Evolutionary conservation across 73 alveolate genomes (phyloP).

Genomic region (Symbiodinium pilosum): DNA sequence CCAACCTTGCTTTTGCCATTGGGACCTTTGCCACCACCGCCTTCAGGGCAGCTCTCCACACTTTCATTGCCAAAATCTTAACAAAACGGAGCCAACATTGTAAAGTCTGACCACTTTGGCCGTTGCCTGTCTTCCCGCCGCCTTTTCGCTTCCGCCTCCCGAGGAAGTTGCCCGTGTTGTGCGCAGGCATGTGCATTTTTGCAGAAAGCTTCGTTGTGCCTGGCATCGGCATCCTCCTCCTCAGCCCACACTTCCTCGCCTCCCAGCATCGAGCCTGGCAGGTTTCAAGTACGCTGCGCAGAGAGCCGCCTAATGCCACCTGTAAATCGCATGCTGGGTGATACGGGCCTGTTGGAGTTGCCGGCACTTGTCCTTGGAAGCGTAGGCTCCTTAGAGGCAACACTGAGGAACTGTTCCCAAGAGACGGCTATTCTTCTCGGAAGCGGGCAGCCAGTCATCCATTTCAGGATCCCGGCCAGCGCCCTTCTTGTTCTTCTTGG

Average conservation of each 20-base stretch:
- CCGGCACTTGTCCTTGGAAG: not conserved
- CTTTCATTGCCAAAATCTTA: too few species aligned
- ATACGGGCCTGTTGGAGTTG: not conserved
- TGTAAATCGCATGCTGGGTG: not conserved
- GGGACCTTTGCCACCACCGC: too few species aligned
- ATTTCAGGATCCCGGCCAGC: slow-evolving; percentile 14
- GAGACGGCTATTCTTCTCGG: not conserved
- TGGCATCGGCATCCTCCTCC: not conserved
- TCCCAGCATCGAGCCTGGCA: too few species aligned
- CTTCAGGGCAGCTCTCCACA: too few species aligned
- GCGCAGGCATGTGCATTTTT: too few species aligned
- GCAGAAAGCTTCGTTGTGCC: too few species aligned
- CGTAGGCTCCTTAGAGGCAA: not conserved
- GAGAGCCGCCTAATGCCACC: not conserved
- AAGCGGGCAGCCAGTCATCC: slow-evolving; percentile 30
- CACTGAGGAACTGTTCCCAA: too few species aligned
- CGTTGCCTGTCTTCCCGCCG: not conserved
- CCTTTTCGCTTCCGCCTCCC: slow-evolving; percentile 28
- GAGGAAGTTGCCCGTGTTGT: too few species aligned
- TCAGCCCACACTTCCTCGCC: not conserved
- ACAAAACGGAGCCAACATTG: too few species aligned
- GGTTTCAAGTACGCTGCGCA: not conserved
- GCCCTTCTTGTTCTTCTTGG: slow-evolving; percentile 23
- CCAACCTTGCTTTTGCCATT: too few species aligned
- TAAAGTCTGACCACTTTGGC: too few species aligned